Evolutionary conservation across 306 rosid species (phyloP), one percentile per base, ranked within the genome.

Genomic region (Mucuna pruriens): DNA sequence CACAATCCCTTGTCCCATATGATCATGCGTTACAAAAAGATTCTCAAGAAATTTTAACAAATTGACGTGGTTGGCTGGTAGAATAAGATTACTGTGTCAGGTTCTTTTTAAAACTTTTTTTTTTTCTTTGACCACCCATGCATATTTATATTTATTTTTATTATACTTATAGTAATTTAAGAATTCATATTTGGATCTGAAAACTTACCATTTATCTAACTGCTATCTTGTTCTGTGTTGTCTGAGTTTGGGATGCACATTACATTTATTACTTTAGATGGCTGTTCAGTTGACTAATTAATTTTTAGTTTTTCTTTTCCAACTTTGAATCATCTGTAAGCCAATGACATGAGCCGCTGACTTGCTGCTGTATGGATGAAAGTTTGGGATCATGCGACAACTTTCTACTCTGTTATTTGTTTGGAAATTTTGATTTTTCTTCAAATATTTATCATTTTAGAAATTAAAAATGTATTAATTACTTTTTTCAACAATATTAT

Each of bases 261-360:
- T 39, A 38, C 44, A 52, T 15, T 42, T 20, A 23, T 61, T 31
- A 52, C 13, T 46, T 45, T 19, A 7, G 16, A 78, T 38, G 16
- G 4, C 9, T 51, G 29, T 49, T 6, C 66, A 78, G 17, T 64
- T n/a, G 4, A 58, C 49, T 38, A 5, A 69, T 57, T 23, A 17
- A 19, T 22, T 63, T 38, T 40, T 16, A 20, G 23, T 25, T 31
- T 5, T 23, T 26, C 20, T 12, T 38, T 22, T 38, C 13, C 23
- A 26, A 25, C n/a, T 81, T 81, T 26, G 78, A 16, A 71, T 60
- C 15, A 71, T 60, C 15, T 81, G 58, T 23, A 71, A 40, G 42
- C n/a, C 67, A 38, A 13, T 52, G 26, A 51, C 72, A 36, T n/a
- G 68, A 81, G 39, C 7, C 60, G 40, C 7, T 9, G 46, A 40